These are phyloP conservation scores for Aspergillus luchuensis DNA, from an alignment of 2,329 filamentous ascomycete species.

Conservation along the genomic window DNA sequence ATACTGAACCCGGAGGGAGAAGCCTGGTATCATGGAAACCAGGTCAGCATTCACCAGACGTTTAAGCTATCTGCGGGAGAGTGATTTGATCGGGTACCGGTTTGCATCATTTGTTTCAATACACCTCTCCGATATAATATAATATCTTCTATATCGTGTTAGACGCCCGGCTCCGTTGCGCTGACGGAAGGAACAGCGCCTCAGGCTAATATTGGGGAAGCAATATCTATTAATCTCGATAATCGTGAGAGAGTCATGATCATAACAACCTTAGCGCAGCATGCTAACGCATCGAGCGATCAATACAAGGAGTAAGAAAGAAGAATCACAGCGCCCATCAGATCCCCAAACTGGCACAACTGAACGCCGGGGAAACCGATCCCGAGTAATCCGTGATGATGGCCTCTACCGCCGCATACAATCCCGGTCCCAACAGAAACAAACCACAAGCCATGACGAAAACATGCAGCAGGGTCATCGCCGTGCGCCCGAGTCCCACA, in stretches of 20 bases:
- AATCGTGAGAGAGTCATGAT: too few relatives aligned
- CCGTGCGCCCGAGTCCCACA: constrained; percentile 33
- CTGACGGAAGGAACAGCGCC: too few relatives aligned
- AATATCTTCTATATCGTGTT: too few relatives aligned
- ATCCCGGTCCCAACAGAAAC: constrained; percentile 54
- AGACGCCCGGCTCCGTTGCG: too few relatives aligned
- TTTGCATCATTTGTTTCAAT: too few relatives aligned
- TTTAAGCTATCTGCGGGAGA: not conserved
- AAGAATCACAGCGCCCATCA: constrained; percentile 21
- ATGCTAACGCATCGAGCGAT: not conserved
- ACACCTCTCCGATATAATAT: too few relatives aligned
- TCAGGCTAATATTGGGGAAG: too few relatives aligned
- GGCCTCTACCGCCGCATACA: constrained; percentile 57
- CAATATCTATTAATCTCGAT: too few relatives aligned
- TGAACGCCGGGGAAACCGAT: constrained; percentile 50
- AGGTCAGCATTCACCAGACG: constrained; percentile 10
- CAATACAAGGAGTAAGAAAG: not conserved
- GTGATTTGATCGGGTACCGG: not conserved
- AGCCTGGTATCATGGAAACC: not conserved
- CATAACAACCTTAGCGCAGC: not conserved
- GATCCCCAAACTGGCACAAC: constrained; percentile 53
- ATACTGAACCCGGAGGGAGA: constrained; percentile 3
- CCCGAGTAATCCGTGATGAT: constrained; percentile 55
- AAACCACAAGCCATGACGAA: constrained; percentile 51
- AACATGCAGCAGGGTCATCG: constrained; percentile 50